These are phyloP conservation scores for Setomelanomma holmii DNA, from an alignment of 2,329 filamentous ascomycete species.

Conservation along the genomic window DNA sequence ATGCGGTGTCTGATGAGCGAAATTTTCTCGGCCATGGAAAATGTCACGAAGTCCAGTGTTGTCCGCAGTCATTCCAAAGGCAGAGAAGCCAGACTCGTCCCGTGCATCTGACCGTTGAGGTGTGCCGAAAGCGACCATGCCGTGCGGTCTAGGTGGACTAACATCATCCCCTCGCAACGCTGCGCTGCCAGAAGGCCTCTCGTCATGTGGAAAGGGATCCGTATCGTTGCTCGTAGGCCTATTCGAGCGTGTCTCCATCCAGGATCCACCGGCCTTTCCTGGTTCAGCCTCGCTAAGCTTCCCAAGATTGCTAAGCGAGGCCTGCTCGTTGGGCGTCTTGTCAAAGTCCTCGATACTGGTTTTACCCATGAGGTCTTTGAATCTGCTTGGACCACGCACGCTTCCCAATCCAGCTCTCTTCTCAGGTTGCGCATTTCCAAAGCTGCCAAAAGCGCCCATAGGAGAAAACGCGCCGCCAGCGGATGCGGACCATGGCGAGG, in stretches of 20 bases:
- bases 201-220: conserved; percentile 75
- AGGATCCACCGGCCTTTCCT: conserved; percentile 57
- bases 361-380: conserved; percentile 85
- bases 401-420: conserved; percentile 74
- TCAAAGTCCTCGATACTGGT: conserved; percentile 72
- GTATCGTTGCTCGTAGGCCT: conserved; percentile 68
- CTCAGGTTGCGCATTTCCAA: conserved; percentile 68
- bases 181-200: conserved; percentile 70
- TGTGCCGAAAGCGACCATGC: conserved; percentile 52
- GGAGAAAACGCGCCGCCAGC: conserved; percentile 70
- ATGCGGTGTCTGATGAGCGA: conserved; percentile 63
- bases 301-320: conserved; percentile 60
- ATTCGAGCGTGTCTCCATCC: conserved; percentile 58
- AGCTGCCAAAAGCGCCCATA: conserved; percentile 89
- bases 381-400: conserved; percentile 77
- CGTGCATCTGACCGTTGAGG: conserved; percentile 58
- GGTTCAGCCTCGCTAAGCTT: conserved; percentile 61
- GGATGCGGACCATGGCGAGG: conserved; percentile 66
- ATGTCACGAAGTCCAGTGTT: conserved; percentile 64
- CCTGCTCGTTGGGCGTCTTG: conserved; percentile 61
- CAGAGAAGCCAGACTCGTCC: conserved; percentile 66
- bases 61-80: conserved; percentile 67
- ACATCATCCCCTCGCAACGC: conserved; percentile 78
- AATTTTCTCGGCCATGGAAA: conserved; percentile 64
- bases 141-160: conserved; percentile 59